Evolutionary conservation across 2,329 filamentous ascomycete genomes (phyloP).

Genomic region (Talaromyces sp.): DNA sequence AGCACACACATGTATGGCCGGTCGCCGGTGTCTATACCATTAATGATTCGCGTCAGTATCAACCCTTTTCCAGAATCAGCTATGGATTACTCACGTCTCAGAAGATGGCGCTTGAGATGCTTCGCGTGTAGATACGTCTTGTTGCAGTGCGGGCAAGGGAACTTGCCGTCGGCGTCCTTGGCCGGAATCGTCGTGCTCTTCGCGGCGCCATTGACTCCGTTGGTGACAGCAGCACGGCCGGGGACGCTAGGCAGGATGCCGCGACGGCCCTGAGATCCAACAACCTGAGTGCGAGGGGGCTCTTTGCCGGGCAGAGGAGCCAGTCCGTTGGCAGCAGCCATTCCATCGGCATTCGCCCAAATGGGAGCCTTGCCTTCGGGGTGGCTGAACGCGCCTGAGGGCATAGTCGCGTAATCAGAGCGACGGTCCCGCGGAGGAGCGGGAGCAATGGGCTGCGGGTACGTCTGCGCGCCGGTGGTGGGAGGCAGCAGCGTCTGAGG

Average conservation of each 20-base stretch:
- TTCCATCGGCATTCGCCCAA: constrained; percentile 40
- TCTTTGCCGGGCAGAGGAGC: constrained; percentile 38
- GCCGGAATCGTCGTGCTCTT: constrained; percentile 83
- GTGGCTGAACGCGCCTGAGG: constrained; percentile 60
- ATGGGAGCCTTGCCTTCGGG: constrained; percentile 52
- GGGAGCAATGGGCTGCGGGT: constrained; percentile 71
- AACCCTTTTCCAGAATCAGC: no score
- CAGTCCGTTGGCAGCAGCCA: constrained; percentile 34
- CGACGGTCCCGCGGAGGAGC: constrained; percentile 53
- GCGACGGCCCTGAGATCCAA: constrained; percentile 87
- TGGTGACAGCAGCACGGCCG: constrained; percentile 69
- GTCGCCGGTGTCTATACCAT: constrained; percentile 77
- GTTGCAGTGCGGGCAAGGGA: constrained; percentile 94
- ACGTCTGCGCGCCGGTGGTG: constrained; percentile 60
- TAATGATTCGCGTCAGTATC: not conserved
- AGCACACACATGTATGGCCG: constrained; percentile 97
- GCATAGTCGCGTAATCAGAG: constrained; percentile 62
- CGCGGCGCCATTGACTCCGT: constrained; percentile 55
- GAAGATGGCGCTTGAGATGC: constrained; percentile 91
- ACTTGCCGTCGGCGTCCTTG: constrained; percentile 97
- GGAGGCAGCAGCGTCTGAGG: constrained; percentile 58
- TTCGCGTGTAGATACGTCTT: constrained; percentile 98
- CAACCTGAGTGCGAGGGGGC: constrained; percentile 67
- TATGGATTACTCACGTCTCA: constrained; percentile 73
- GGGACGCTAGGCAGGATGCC: constrained; percentile 89